These are phyloP conservation scores for Daldinia childiae DNA, from an alignment of 495 filamentous ascomycete species.

Conservation along the genomic window DNA sequence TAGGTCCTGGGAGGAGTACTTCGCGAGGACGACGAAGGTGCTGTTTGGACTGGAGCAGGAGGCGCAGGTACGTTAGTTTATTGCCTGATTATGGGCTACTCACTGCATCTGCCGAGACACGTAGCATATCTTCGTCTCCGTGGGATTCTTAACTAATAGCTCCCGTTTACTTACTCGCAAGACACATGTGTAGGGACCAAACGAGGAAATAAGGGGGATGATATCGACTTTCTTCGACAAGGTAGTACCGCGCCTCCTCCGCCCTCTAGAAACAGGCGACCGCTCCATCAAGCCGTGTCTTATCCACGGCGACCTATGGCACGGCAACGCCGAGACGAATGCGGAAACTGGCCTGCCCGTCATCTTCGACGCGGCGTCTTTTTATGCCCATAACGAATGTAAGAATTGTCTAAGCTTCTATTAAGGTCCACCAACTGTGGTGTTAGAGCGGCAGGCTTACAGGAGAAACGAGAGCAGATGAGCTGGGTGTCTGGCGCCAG, in stretches of 20 bases:
- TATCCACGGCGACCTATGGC: constrained; percentile 61
- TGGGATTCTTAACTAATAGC: not conserved
- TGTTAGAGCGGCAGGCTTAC: not conserved
- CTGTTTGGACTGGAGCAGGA: constrained; percentile 25
- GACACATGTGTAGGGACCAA: constrained; percentile 13
- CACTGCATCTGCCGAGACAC: not conserved
- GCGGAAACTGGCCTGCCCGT: constrained; percentile 45
- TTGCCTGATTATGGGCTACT: no score
- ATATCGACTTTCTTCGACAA: constrained; percentile 42
- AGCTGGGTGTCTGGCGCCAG: constrained; percentile 39
- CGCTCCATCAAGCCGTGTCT: constrained; percentile 53
- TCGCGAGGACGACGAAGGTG: constrained; percentile 26
- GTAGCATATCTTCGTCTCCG: not conserved
- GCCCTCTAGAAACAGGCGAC: constrained; percentile 54
- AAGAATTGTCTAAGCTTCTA: constrained; percentile 36
- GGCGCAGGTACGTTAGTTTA: constrained; percentile 12
- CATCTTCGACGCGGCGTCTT: constrained; percentile 57
- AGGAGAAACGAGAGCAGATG: constrained; percentile 14
- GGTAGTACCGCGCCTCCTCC: constrained; percentile 53
- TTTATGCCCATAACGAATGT: constrained; percentile 63
- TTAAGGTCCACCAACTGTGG: not conserved
- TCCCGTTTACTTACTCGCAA: constrained; percentile 1
- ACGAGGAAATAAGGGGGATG: constrained; percentile 30
- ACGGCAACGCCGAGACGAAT: constrained; percentile 55
- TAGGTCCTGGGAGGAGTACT: constrained; percentile 31